Percentiles rank a stretch among this genome's conserved stretches.
Evolutionary conservation across 805 yeast genomes (phyloP).

Genomic region (Candida dajiaensis): DNA sequence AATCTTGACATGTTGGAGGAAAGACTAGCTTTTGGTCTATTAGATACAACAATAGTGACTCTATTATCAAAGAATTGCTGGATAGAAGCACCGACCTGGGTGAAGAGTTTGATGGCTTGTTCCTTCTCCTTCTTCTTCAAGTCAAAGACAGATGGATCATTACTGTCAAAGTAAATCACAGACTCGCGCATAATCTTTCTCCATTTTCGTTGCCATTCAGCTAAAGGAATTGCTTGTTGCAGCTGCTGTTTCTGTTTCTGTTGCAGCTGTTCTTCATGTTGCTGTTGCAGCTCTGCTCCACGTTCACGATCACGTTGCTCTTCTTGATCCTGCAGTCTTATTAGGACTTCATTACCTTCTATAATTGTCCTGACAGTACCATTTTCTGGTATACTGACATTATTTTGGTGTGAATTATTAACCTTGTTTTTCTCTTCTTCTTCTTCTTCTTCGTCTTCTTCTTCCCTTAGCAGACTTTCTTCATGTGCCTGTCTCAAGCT

Average conservation of each 20-base stretch:
- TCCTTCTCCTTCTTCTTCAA: constrained; percentile 26
- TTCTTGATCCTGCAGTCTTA: constrained; percentile 1
- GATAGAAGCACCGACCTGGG: constrained; percentile 45
- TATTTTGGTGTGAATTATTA: neutral
- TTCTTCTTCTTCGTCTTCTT: neutral
- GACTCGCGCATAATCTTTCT: constrained; percentile 49
- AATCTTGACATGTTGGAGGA: constrained; percentile 51
- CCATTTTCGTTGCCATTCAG: constrained; percentile 58
- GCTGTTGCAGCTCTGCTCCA: neutral
- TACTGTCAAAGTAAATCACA: constrained; percentile 51
- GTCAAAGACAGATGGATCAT: constrained; percentile 27
- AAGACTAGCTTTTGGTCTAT: constrained; percentile 42
- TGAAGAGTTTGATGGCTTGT: constrained; percentile 26
- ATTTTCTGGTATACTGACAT: neutral
- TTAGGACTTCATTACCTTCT: neutral
- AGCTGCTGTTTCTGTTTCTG: constrained; percentile 6
- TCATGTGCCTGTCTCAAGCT: neutral
- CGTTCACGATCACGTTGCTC: constrained; percentile 1
- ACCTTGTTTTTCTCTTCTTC: neutral
- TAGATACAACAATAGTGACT: constrained; percentile 71
- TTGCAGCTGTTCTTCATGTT: constrained; percentile 1
- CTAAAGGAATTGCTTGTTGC: constrained; percentile 23
- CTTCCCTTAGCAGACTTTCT: neutral
- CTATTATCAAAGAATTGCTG: constrained; percentile 52
- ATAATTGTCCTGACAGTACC: neutral